Conservation (phyloP, 2,329 filamentous ascomycete species). For the Lizonia empirigonia region DNA sequence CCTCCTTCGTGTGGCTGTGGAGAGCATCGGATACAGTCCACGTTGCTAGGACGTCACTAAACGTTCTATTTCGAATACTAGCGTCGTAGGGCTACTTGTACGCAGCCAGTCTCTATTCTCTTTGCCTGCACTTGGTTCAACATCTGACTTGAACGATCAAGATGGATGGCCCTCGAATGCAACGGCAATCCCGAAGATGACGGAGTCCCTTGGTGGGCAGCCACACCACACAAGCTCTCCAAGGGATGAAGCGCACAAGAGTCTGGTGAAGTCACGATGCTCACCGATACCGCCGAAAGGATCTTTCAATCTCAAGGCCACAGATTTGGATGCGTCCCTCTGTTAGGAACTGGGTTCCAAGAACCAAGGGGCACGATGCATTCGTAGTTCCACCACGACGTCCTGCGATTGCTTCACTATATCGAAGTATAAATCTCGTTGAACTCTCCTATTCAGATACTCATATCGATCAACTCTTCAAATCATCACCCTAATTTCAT, state of each 20-base stretch:
- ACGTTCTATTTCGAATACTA: not conserved
- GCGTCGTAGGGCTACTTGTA: not conserved
- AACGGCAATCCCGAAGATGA: not conserved
- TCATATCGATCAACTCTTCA: not conserved
- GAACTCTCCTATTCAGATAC: not conserved
- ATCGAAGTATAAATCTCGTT: not conserved
- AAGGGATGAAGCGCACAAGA: not conserved
- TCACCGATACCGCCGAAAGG: not conserved
- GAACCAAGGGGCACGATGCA: not conserved
- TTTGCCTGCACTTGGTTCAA: not conserved
- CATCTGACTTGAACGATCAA: not conserved
- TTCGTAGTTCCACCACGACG: not conserved
- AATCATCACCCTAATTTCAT: not conserved
- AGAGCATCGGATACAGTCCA: not conserved
- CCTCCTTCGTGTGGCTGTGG: not conserved
- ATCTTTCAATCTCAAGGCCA: not conserved
- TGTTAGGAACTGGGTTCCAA: not conserved
- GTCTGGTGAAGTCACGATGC: constrained; percentile 2
- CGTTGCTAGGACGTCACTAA: not conserved
- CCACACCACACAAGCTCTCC: not conserved
- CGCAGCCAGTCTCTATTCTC: too few species aligned
- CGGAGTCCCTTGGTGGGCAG: not conserved
- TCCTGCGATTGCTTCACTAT: constrained; percentile 3
- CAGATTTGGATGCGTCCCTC: not conserved
- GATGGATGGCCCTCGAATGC: not conserved